Evolutionary conservation across 2,329 filamentous ascomycete genomes (phyloP).

Genomic region (Ilyonectria mors-panacis): DNA sequence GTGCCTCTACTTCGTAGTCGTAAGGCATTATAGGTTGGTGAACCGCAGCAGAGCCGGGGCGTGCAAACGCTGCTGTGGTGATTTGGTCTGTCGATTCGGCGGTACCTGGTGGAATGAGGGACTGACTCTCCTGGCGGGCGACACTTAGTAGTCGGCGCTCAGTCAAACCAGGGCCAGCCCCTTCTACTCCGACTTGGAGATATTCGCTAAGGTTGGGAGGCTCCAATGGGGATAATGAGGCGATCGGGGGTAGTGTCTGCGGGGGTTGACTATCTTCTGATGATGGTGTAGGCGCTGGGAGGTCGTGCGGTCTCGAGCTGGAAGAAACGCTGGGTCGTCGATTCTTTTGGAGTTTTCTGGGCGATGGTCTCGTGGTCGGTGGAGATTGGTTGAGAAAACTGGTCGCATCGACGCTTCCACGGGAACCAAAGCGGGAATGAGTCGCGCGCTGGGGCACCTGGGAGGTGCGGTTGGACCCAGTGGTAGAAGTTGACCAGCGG

Average conservation of each 20-base stretch:
- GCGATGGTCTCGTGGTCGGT: constrained; percentile 49
- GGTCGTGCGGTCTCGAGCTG: constrained; percentile 31
- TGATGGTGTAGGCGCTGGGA: constrained; percentile 16
- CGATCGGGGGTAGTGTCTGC: constrained; percentile 45
- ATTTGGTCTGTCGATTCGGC: constrained; percentile 35
- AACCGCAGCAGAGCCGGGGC: constrained; percentile 29
- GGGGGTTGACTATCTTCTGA: constrained; percentile 34
- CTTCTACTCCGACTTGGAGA: constrained; percentile 40
- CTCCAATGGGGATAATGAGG: constrained; percentile 45
- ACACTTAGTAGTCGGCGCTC: constrained; percentile 43
- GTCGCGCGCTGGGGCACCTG: constrained; percentile 50
- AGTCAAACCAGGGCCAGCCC: constrained; percentile 48
- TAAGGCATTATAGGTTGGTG: constrained; percentile 48
- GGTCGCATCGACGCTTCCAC: constrained; percentile 62
- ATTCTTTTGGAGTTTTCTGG: constrained; percentile 57
- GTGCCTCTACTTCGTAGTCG: constrained; percentile 50
- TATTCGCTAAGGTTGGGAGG: constrained; percentile 40
- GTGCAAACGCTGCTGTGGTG: constrained; percentile 36
- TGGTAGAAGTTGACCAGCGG: constrained; percentile 69
- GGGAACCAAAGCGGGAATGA: constrained; percentile 55
- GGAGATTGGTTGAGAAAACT: constrained; percentile 51
- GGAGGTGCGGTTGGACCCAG: constrained; percentile 64
- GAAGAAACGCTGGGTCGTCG: constrained; percentile 51
- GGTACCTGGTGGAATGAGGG: constrained; percentile 39
- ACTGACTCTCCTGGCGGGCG: constrained; percentile 49